phyloP scores from a whole-genome alignment of 2,329 filamentous ascomycete species.

The Diaporthe citriasiana region DNA sequence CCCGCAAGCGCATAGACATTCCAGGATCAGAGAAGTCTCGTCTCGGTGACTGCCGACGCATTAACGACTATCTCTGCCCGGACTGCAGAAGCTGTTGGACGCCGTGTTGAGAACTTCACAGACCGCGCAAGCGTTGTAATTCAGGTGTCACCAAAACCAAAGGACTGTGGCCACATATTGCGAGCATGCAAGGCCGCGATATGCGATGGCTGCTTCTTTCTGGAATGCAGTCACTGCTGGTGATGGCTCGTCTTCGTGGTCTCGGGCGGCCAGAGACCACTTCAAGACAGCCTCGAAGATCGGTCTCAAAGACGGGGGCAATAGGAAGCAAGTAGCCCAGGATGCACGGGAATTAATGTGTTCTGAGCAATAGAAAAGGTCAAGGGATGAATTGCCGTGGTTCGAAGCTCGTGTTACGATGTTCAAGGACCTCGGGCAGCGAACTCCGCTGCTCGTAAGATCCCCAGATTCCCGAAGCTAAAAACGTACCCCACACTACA shows the following conservation, averaged over 20 bases:
- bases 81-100: not conserved
- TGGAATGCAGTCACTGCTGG: not conserved
- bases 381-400: not conserved
- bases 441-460: not conserved
- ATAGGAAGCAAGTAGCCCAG: not conserved
- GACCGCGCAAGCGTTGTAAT: not conserved
- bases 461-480: not conserved
- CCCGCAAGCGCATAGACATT: too few species aligned
- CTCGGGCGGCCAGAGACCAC: not conserved
- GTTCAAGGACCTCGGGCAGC: not conserved
- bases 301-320: not conserved
- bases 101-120: not conserved
- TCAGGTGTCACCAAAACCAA: not conserved
- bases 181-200: not conserved
- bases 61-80: too few species aligned
- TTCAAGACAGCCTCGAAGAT: not conserved
- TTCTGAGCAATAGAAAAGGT: not conserved
- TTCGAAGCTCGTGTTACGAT: not conserved
- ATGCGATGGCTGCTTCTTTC: not conserved
- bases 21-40: not conserved
- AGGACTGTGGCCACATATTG: not conserved
- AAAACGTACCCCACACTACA: conserved; percentile 8
- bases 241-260: too few species aligned
- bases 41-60: not conserved
- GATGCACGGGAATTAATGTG: not conserved